phyloP scores from a whole-genome alignment of 768 basidiomycete species.

The Psilocybe sp. region DNA sequence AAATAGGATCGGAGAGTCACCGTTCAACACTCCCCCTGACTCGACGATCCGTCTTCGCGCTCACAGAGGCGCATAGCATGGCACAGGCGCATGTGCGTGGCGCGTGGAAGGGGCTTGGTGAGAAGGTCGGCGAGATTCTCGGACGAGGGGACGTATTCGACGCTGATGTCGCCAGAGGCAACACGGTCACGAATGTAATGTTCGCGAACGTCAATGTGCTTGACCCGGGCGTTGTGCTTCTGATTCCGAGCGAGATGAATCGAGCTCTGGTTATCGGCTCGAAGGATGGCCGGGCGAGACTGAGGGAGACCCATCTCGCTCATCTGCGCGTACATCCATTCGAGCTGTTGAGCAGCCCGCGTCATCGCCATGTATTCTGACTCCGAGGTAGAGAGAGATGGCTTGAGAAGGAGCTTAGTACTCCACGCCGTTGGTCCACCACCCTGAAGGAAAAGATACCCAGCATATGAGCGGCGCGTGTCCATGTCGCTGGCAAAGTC shows the following conservation, averaged over 20 bases:
- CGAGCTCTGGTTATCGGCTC: constrained; percentile 19
- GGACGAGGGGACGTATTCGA: not conserved
- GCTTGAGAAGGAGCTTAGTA: constrained; percentile 22
- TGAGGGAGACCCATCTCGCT: constrained; percentile 17
- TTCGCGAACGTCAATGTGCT: constrained; percentile 6
- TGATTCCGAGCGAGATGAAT: constrained; percentile 1
- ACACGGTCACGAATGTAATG: constrained; percentile 3
- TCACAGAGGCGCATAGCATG: not conserved
- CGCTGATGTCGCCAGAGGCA: not conserved
- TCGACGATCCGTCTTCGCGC: too few relatives aligned
- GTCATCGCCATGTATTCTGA: too few relatives aligned
- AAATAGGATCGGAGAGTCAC: too few relatives aligned
- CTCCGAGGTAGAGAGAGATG: too few relatives aligned
- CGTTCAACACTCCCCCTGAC: too few relatives aligned
- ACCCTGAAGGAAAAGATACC: constrained; percentile 24
- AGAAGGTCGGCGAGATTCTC: constrained; percentile 7
- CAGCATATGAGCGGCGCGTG: constrained; percentile 22
- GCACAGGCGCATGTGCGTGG: not conserved
- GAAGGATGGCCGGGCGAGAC: too few relatives aligned
- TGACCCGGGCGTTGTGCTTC: constrained; percentile 1
- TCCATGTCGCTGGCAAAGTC: constrained; percentile 22
- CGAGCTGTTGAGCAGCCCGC: too few relatives aligned
- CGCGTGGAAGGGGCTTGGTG: not conserved
- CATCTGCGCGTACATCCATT: constrained; percentile 22
- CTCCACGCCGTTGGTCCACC: constrained; percentile 28